Conservation (phyloP, 2,329 filamentous ascomycete species). For the Calcarisporium arbuscula region DNA sequence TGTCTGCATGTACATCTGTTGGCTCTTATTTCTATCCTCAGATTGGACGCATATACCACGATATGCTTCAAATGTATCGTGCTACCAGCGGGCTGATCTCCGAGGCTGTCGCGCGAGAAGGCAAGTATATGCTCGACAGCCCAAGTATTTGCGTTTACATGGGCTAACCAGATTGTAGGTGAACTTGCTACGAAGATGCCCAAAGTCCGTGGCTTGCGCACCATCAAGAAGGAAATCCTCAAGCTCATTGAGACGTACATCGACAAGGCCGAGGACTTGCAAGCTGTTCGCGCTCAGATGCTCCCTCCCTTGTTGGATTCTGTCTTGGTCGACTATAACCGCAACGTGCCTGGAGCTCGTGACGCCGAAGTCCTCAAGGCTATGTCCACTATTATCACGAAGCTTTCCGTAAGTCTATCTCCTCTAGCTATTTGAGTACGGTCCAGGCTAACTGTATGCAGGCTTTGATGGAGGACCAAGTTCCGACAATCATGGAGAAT, state of each 20-base stretch:
- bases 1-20: constrained; percentile 95
- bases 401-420: constrained; percentile 72
- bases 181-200: constrained; percentile 96
- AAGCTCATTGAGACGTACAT: constrained; percentile 98
- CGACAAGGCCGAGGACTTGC: constrained; percentile 92
- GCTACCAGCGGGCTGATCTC: constrained; percentile 96
- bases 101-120: constrained; percentile 79
- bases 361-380: constrained; percentile 96
- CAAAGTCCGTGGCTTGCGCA: constrained; percentile 87
- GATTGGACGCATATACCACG: constrained; percentile 93
- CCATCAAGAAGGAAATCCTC: constrained; percentile 98
- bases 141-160: constrained; percentile 1
- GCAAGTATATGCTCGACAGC: constrained; percentile 46
- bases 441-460: constrained; percentile 26
- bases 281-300: constrained; percentile 88
- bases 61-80: constrained; percentile 99
- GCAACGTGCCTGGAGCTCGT: constrained; percentile 89
- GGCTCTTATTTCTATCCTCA: constrained; percentile 97
- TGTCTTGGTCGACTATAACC: constrained; percentile 91
- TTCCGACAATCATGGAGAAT: constrained; percentile 95
- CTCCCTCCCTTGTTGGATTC: constrained; percentile 94
- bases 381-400: constrained; percentile 95
- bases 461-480: constrained; percentile 96
- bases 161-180: constrained; percentile 37
- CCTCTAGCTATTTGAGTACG: neutral